Evolutionary conservation across 1,139 yeast genomes (phyloP).

Genomic region (Debaryomyces robertsiae): DNA sequence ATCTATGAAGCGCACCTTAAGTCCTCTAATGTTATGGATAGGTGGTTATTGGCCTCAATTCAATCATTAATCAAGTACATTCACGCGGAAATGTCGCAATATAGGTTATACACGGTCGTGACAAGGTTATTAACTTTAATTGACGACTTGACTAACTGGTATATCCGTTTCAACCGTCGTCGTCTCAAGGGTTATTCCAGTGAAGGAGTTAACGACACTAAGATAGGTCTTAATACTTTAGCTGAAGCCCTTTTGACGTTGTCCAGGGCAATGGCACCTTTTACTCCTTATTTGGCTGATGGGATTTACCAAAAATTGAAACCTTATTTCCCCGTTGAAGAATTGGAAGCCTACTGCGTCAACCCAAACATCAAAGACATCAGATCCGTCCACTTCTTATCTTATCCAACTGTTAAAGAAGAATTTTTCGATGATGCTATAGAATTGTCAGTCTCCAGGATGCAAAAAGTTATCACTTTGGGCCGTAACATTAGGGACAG

Average conservation of each 20-base stretch:
- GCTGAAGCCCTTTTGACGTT: conserved; percentile 87
- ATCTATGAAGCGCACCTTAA: conserved; percentile 63
- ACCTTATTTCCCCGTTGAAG: conserved; percentile 57
- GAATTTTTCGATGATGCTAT: conserved; percentile 79
- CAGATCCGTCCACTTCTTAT: conserved; percentile 90
- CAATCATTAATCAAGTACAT: conserved; percentile 87
- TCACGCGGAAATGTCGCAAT: conserved; percentile 85
- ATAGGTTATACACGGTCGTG: conserved; percentile 93
- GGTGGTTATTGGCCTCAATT: conserved; percentile 92
- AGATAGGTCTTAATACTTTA: conserved; percentile 84
- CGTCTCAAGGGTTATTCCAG: conserved; percentile 87
- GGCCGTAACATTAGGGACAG: conserved; percentile 97
- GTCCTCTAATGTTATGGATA: conserved; percentile 93
- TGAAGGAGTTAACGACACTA: conserved; percentile 80
- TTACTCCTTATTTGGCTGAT: conserved; percentile 95
- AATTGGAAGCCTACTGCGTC: conserved; percentile 46
- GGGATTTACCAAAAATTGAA: conserved; percentile 79
- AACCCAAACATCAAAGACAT: conserved; percentile 53
- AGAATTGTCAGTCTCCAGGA: conserved; percentile 85
- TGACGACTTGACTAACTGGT: conserved; percentile 98
- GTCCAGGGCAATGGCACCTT: conserved; percentile 97
- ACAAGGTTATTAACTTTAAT: conserved; percentile 86
- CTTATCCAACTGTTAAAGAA: conserved; percentile 83
- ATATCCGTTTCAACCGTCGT: conserved; percentile 96
- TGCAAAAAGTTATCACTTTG: conserved; percentile 95